Base-by-base conservation (phyloP, 345 rosid species). In the Geranium brycei region DNA sequence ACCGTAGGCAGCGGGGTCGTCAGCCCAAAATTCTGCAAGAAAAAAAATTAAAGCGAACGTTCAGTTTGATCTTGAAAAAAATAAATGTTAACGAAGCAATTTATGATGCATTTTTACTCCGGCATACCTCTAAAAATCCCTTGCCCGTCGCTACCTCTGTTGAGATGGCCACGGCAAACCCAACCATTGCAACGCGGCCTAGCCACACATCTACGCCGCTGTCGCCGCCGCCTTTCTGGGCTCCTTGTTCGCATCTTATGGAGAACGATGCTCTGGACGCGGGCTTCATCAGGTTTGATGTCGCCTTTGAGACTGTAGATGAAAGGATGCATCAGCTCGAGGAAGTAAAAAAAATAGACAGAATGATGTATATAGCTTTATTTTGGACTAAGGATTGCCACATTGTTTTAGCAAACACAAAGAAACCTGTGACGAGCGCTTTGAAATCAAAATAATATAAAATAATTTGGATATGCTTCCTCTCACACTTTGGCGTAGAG, bases 111-210 rank as follows among this genome's bases (percentile, higher is more conserved):
- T 23, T 23, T 23, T 23, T n/a, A n/a, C 28, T 2, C 28, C 28
- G 28, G 28, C 17, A 19, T 82, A 89, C 98, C 96, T 92, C 90
- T 60, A 92, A 74, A 66, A 87, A 91, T 67, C 95, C 96, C 71
- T 87, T 89, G 31, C 95, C 98, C 0, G 97, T 93, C 13, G 89
- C 68, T 61, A 88, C 38, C 80, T 90, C 96, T 65, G 88, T 89
- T 40, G 77, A 76, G 61, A 88, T 71, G 19, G 93, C 93, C 47
- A 68, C 86, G 28, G 91, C 93, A 82, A 92, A 92, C 66, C 91
- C 96, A 69, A 88, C 57, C 97, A 88, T 90, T 15, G 99, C 99
- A 38, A 85, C 64, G 32, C 99, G 84, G 31, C 96, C 99, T 7
- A 87, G 82, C 98, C 98, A 92, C 62, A 89, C 84, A 68, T 89